Evolutionary conservation across 2,329 filamentous ascomycete species (phyloP).

Genomic region (Alternaria hordeiaustralica): DNA sequence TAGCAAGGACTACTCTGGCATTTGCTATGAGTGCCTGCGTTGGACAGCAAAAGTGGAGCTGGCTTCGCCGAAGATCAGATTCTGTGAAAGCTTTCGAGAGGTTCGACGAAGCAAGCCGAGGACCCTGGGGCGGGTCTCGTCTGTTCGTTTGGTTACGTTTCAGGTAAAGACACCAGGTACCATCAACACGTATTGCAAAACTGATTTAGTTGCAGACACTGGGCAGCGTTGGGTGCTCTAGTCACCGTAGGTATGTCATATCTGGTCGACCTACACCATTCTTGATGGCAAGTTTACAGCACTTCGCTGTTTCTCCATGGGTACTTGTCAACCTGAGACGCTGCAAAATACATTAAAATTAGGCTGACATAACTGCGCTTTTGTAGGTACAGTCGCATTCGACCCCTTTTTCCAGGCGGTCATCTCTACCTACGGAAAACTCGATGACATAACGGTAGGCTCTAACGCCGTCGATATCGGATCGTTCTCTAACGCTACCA

Average conservation of each 20-base stretch:
- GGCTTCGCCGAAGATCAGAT: slow-evolving; percentile 9
- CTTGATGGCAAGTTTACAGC: not conserved
- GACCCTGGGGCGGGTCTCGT: slow-evolving; percentile 13
- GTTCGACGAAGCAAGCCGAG: slow-evolving; percentile 23
- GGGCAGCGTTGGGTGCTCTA: not conserved
- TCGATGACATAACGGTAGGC: not conserved
- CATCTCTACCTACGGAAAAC: not conserved
- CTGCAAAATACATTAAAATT: not conserved
- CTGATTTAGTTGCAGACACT: not conserved
- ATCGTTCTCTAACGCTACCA: not conserved
- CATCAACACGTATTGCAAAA: accelerated
- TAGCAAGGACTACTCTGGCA: slow-evolving; percentile 13
- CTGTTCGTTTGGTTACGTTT: slow-evolving; percentile 15
- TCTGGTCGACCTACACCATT: not conserved
- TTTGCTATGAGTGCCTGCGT: slow-evolving; percentile 21
- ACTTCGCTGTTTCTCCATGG: not conserved
- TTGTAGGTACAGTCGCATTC: not conserved
- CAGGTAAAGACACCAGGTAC: not conserved
- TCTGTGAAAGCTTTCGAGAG: slow-evolving; percentile 6
- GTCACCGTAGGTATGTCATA: not conserved
- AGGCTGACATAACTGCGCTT: not conserved
- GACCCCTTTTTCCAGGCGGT: not conserved
- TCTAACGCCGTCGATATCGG: not conserved
- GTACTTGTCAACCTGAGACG: not conserved
- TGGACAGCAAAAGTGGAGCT: slow-evolving; percentile 22